Evolutionary conservation across 768 basidiomycete genomes (phyloP), one percentile per base, ranked within the genome.

Genomic region (Pulveroboletus sp.): DNA sequence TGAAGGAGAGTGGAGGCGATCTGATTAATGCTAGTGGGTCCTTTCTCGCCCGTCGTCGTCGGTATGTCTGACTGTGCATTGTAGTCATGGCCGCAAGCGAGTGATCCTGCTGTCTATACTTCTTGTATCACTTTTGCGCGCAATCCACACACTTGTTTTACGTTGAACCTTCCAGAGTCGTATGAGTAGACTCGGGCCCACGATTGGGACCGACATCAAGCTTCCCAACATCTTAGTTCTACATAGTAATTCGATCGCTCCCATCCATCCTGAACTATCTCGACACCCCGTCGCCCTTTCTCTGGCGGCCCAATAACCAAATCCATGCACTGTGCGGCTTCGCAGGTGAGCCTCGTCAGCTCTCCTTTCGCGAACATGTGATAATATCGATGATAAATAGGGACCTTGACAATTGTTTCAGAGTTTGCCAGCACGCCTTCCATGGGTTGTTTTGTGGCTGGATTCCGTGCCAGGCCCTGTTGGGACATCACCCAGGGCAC

Each of bases 1-100:
- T 98, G 68, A 93, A 90, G 74, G 91, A 93, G 61, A 90, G 83
- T 58, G 86, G 87, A 45, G 93, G 93, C 35, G 94, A 98, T 73
- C 69, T 98, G 69, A 94, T 96, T 76, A 94, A 93, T 71, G 94
- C 93, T 53, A 95, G 93, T 95, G 67, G 69, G 93, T 89, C 18
- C 43, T 43, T 26, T 27, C 46, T 13, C 31, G 46, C 11, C 30
- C 32, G 41, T 31, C 35, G 3, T 18, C 11, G 38, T 28, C 43
- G 54, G 24, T 57, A 38, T 21, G 18, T 33, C 57, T 69, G 43
- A 54, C 32, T 2, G n/a, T 14, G 24, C 38, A 52, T 46, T 46
- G 13, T 54, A 93, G 90, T 93, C 69, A 93, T 93, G 91, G 88
- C 91, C 9, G 90, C 91, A 58, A 90, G 86, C 82, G 88, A 89